Base-by-base conservation (phyloP, 345 rosid genomes). In the Isatis tinctoria region DNA sequence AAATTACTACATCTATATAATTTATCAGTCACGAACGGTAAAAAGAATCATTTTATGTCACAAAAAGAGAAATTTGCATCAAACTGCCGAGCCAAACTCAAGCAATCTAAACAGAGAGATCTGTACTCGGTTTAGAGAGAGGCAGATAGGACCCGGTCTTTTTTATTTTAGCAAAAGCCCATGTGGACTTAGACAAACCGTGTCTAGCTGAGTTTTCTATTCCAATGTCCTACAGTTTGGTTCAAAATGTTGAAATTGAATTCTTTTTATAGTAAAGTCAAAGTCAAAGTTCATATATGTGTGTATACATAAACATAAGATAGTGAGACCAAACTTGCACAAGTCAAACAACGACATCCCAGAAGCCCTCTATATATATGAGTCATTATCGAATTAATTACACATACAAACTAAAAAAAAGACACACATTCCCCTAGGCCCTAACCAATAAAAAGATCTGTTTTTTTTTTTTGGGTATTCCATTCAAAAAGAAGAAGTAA, bases 141-240 rank as follows among this genome's bases (percentile, higher is more conserved):
- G 54, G 37, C 13, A 62, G 52, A 60, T 59, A 75, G 69, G 60
- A 36, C 64, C 59, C 64, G 12, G 65, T 60, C 70, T 2, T 61
- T 33, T 26, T 24, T 44, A 12, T 24, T 33, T 41, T 8, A 62
- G 51, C 43, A 62, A 76, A 61, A 54, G 75, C 49, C 32, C 28
- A 53, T 62, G 79, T 54, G 75, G 79, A 69, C 79, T 76, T 70
- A 9, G 71, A 14, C 75, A 76, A 76, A 76, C 79, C 79, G 79
- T 76, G 79, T 76, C 0, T 33, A 12, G 20, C 18, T 75, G 57
- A 75, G 8, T 75, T 66, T 52, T 75, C 39, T 75, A 68, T 24
- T 52, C 2, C 59, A 43, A 26, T 27, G 26, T 74, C 60, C 9
- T 65, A 48, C 32, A 22, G 7, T 48, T 60, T 75, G 63, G 69